A percentile compares a stretch with the other conserved stretches of the same genome.
Evolutionary conservation across 2,329 filamentous ascomycete species (phyloP).

Genomic region (Botrytis byssoidea): DNA sequence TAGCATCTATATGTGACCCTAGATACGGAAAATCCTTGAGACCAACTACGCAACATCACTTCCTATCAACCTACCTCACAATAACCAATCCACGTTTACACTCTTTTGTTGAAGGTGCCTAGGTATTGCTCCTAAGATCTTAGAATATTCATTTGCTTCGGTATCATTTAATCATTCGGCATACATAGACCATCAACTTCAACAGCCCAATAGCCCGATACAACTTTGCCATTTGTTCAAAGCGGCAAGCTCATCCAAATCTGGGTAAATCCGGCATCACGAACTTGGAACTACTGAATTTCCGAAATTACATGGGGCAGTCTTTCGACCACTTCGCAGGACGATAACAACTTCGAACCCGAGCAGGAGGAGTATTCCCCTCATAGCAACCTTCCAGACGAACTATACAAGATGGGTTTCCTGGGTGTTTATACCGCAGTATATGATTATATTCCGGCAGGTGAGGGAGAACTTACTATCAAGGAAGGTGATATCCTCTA

Average conservation of each 20-base stretch:
- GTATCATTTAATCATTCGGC: slow-evolving; percentile 7
- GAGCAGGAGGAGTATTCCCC: slow-evolving; percentile 25
- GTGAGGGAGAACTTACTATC: slow-evolving; percentile 80
- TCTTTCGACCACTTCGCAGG: slow-evolving; percentile 30
- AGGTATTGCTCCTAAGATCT: slow-evolving; percentile 14
- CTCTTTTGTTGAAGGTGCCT: neutral
- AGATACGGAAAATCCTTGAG: neutral
- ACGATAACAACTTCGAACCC: slow-evolving; percentile 29
- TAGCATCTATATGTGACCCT: slow-evolving; percentile 6
- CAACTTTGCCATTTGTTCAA: slow-evolving; percentile 13
- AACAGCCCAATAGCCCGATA: slow-evolving; percentile 23
- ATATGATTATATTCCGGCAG: slow-evolving; percentile 90
- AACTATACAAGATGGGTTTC: slow-evolving; percentile 69
- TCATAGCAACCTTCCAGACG: slow-evolving; percentile 20
- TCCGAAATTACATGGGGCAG: slow-evolving; percentile 35
- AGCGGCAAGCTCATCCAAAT: slow-evolving; percentile 12
- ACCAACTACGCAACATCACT: neutral
- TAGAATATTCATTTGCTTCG: slow-evolving; percentile 14
- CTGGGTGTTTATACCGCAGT: slow-evolving; percentile 85
- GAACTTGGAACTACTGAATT: slow-evolving; percentile 21
- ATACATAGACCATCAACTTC: neutral
- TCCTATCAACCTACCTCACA: slow-evolving; percentile 5
- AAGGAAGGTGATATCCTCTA: slow-evolving; percentile 85
- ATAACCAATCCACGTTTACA: neutral
- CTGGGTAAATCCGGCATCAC: slow-evolving; percentile 22